These are phyloP conservation scores for Penicillium palitans DNA, from an alignment of 2,329 filamentous ascomycete species.

Conservation along the genomic window DNA sequence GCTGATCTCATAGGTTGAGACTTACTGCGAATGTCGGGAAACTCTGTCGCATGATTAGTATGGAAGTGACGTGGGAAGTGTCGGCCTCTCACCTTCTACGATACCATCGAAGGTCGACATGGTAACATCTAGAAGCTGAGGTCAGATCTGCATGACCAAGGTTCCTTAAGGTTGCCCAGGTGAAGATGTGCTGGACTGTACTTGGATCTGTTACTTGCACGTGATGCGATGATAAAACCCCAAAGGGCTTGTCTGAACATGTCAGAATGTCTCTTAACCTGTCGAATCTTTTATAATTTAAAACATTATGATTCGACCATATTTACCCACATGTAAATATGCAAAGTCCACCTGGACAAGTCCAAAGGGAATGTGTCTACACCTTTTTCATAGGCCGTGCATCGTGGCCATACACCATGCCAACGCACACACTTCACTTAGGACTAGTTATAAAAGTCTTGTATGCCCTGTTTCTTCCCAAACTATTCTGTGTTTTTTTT, in stretches of 20 bases:
- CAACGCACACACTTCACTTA: constrained; percentile 5
- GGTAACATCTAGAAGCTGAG: not conserved
- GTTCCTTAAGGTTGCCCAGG: not conserved
- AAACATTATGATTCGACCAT: constrained; percentile 1
- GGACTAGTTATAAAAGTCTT: not conserved
- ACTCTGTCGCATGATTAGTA: constrained; percentile 53
- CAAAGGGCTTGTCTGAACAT: not conserved
- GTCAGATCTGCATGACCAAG: not conserved
- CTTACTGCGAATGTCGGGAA: constrained; percentile 72
- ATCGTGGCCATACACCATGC: constrained; percentile 11
- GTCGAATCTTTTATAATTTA: not conserved
- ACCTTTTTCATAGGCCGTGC: constrained; percentile 5
- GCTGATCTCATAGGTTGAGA: not conserved
- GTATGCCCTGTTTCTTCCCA: not conserved
- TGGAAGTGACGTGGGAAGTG: not conserved
- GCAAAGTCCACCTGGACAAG: not conserved
- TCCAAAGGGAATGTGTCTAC: not conserved
- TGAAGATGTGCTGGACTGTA: not conserved
- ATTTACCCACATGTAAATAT: not conserved
- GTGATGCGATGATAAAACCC: constrained; percentile 1
- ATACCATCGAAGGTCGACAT: constrained; percentile 40
- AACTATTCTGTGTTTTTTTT: not conserved
- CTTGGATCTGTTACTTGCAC: constrained; percentile 2
- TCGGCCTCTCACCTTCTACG: constrained; percentile 26
- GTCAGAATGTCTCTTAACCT: not conserved